Base-by-base conservation (phyloP, 768 basidiomycete genomes). In the Suillus clintonianus region DNA sequence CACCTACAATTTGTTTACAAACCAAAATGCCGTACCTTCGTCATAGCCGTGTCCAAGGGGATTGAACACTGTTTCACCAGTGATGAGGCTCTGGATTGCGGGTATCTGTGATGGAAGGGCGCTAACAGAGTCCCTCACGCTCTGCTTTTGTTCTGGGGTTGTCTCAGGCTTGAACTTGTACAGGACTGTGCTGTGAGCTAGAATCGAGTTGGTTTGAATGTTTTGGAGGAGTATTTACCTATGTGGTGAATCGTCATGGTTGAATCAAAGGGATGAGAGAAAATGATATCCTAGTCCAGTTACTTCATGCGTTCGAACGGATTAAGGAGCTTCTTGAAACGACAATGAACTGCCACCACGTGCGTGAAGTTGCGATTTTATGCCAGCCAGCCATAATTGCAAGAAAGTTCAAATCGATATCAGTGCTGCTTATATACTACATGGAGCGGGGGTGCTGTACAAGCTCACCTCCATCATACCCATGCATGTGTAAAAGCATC, bases 41-140 rank as follows among this genome's bases (percentile, higher is more conserved):
- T 72, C 70, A 48, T 55, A 75, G 56, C 65, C 68, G 9, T 62
- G 74, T 43, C 67, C 68, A 30, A 70, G 19, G 9, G 63, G 62
- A 43, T 74, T 68, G 24, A 50, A 65, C 45, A 72, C 34, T 37
- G 36, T 70, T 6, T 36, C 55, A 8, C 72, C 72, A 0, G 53
- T 17, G 54, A 59, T 59, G 39, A 72, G 0, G 22, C 32, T 36
- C 34, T 60, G 60, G 32, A 75, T 70, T 22, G 62, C 50, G 3
- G 72, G 72, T 50, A 73, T 65, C 65, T 47, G 50, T 0, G 65
- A 66, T n/a, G 65, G 67, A 42, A 73, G 39, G 3, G 42, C 53
- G 30, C 19, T 55, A 9, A 69, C 30, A 27, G 39, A 32, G 30
- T 22, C 17, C 34, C 43, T 64, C 45, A 68, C 13, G 4, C 63